phyloP scores from a whole-genome alignment of 768 basidiomycete genomes.

The Collybiopsis luxurians region DNA sequence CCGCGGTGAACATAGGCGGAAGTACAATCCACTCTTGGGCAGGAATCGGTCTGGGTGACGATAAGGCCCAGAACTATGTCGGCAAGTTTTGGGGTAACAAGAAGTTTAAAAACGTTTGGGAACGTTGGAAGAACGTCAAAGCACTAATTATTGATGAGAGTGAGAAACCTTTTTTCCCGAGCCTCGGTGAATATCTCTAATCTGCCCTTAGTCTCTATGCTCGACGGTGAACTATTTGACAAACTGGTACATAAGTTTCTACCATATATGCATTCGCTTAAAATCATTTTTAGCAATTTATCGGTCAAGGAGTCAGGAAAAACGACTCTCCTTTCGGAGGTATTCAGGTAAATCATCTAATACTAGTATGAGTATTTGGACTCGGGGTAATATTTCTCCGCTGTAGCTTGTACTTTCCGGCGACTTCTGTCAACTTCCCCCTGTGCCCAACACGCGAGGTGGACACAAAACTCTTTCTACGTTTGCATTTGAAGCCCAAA shows the following conservation, averaged over 20 bases:
- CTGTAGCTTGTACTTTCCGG: slow-evolving; percentile 78
- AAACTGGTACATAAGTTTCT: slow-evolving; percentile 53
- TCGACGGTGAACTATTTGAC: slow-evolving; percentile 78
- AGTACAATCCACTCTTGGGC: slow-evolving; percentile 81
- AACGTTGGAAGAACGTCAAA: slow-evolving; percentile 60
- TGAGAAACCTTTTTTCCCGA: slow-evolving; percentile 27
- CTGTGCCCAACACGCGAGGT: slow-evolving; percentile 57
- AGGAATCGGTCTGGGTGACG: slow-evolving; percentile 73
- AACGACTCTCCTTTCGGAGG: slow-evolving; percentile 72
- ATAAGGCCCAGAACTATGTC: slow-evolving; percentile 47
- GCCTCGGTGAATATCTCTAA: not conserved
- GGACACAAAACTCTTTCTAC: slow-evolving; percentile 43
- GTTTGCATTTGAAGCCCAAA: slow-evolving; percentile 79
- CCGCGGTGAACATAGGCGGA: slow-evolving; percentile 81
- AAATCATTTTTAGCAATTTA: slow-evolving; percentile 45
- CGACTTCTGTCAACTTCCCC: slow-evolving; percentile 91
- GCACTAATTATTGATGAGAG: slow-evolving; percentile 87
- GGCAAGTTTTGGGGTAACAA: slow-evolving; percentile 49
- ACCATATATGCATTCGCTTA: not conserved
- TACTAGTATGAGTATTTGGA: not conserved
- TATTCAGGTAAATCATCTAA: slow-evolving; percentile 57
- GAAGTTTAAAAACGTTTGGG: slow-evolving; percentile 35
- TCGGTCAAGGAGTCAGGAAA: slow-evolving; percentile 58
- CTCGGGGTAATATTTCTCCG: not conserved
- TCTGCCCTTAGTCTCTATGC: slow-evolving; percentile 72